Conservation (phyloP, 2,329 filamentous ascomycete species). For the Aspergillus tanneri region DNA sequence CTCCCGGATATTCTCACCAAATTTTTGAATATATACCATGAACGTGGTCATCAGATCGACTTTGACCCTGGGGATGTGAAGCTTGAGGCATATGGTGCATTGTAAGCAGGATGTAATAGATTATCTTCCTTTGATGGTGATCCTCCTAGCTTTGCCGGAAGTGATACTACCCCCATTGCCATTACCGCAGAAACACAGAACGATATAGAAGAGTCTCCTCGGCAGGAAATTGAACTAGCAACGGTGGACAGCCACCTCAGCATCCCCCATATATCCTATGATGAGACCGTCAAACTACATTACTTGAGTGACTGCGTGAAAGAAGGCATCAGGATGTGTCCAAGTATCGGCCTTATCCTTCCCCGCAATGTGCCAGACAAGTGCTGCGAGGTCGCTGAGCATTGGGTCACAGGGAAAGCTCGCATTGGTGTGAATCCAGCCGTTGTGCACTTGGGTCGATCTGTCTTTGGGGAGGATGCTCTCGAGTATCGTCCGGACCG, state of each 20-base stretch:
- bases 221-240: constrained; percentile 10
- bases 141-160: too few species aligned
- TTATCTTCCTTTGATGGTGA: too few species aligned
- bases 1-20: too few species aligned
- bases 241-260: not conserved
- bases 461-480: constrained; percentile 1
- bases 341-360: constrained; percentile 24
- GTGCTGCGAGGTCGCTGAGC: constrained; percentile 7
- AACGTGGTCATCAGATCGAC: too few species aligned
- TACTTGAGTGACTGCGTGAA: constrained; percentile 54
- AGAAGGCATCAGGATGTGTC: constrained; percentile 50
- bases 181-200: too few species aligned
- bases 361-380: constrained; percentile 19
- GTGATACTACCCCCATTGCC: too few species aligned
- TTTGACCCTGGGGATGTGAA: too few species aligned
- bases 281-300: constrained; percentile 34
- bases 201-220: constrained; percentile 16
- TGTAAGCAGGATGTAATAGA: too few species aligned
- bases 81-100: too few species aligned
- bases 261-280: constrained; percentile 16
- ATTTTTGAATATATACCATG: too few species aligned
- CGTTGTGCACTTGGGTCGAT: constrained; percentile 7
- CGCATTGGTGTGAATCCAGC: constrained; percentile 11
- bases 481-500: constrained; percentile 1
- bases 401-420: constrained; percentile 12